Conservation (phyloP, 441 rosid genomes). For the Jatropha multifida region DNA sequence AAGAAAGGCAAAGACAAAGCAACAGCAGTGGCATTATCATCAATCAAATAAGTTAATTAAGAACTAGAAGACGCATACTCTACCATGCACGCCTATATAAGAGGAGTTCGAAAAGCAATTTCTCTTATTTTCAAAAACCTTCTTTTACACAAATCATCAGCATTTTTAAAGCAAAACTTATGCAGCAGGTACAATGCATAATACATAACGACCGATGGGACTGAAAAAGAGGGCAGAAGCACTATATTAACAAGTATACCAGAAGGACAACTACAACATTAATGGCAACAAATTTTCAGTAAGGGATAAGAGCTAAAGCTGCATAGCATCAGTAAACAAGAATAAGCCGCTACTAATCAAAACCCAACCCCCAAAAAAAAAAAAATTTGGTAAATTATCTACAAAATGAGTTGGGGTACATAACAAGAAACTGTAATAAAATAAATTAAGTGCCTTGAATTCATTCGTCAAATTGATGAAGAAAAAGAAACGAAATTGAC, state of each 20-base stretch:
- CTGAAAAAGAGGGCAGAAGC: background rate
- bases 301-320: background rate
- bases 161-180: background rate
- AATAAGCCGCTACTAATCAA: background rate
- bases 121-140: background rate
- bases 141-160: background rate
- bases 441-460: background rate
- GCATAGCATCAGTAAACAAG: background rate
- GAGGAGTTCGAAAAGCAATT: background rate
- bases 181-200: background rate
- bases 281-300: background rate
- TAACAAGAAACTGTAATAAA: too few species aligned
- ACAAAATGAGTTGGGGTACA: background rate
- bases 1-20: conserved; percentile 6
- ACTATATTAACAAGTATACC: background rate
- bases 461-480: background rate
- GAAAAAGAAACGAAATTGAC: background rate
- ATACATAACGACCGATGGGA: background rate
- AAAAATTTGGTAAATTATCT: background rate
- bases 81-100: background rate
- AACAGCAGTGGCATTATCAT: conserved; percentile 8
- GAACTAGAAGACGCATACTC: background rate
- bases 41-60: background rate
- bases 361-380: background rate
- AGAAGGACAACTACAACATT: background rate